A percentile compares a stretch with the other conserved stretches of the same genome.
Evolutionary conservation across 768 basidiomycete species (phyloP).

Genomic region (Strobilomyces echinocephalus): DNA sequence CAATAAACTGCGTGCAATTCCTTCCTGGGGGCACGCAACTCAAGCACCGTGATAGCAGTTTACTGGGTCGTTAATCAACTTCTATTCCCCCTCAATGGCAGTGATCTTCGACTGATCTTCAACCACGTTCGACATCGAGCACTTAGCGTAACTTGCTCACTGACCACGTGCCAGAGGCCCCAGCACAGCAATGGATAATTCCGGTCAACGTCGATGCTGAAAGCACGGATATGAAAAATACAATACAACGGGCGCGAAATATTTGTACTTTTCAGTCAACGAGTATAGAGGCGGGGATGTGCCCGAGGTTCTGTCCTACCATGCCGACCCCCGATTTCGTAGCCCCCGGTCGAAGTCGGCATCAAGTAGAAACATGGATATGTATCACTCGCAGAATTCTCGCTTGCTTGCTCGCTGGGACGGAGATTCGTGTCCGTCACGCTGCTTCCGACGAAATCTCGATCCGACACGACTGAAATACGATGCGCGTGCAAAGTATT

Average conservation of each 20-base stretch:
- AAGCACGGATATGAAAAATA: neutral
- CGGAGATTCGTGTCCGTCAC: constrained; percentile 26
- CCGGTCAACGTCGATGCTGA: neutral
- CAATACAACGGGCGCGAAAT: neutral
- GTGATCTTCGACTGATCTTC: constrained; percentile 31
- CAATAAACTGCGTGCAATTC: neutral
- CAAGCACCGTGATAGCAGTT: constrained; percentile 4
- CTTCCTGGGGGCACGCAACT: neutral
- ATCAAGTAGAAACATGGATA: constrained; percentile 1
- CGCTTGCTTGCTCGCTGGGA: constrained; percentile 21
- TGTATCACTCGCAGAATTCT: constrained; percentile 14
- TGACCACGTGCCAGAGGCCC: constrained; percentile 13
- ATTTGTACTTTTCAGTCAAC: neutral
- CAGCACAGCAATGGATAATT: neutral
- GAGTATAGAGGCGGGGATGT: neutral
- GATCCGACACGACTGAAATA: constrained; percentile 15
- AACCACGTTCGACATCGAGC: neutral
- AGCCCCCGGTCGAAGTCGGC: constrained; percentile 6
- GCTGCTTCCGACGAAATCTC: constrained; percentile 18
- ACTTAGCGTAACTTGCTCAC: constrained; percentile 11
- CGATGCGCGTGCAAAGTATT: constrained; percentile 8
- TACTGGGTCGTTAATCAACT: constrained; percentile 20
- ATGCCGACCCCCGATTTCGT: neutral
- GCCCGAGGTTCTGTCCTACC: neutral
- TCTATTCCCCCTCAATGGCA: constrained; percentile 22